Conservation (phyloP, 2,329 filamentous ascomycete species). For the Atkinsonella texensis region DNA sequence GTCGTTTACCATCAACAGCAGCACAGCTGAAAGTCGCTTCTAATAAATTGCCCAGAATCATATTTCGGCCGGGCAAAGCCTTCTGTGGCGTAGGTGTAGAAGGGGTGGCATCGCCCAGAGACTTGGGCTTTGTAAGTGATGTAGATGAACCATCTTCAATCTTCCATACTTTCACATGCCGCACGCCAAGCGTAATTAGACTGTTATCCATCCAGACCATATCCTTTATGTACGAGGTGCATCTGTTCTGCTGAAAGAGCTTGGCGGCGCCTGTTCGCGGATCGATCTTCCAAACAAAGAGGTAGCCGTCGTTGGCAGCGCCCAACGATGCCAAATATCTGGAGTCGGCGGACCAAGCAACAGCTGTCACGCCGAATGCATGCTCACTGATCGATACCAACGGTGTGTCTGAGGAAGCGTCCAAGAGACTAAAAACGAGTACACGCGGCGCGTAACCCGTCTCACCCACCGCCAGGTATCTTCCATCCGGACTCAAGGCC, state of each 20-base stretch:
- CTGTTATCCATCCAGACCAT: conserved; percentile 85
- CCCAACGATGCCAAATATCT: conserved; percentile 82
- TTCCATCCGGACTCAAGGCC: conserved; percentile 75
- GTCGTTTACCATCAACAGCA: conserved; percentile 58
- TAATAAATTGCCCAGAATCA: conserved; percentile 66
- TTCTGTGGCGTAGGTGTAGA: conserved; percentile 30
- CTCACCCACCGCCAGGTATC: conserved; percentile 84
- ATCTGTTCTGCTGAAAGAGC: conserved; percentile 78
- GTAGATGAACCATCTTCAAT: conserved; percentile 52
- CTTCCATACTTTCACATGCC: conserved; percentile 90
- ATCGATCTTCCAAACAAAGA: conserved; percentile 85
- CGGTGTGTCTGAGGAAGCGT: conserved; percentile 68
- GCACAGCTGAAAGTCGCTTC: conserved; percentile 79
- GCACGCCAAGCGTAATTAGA: conserved; percentile 76
- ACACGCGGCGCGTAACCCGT: conserved; percentile 89
- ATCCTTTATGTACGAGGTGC: conserved; percentile 71
- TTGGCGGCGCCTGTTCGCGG: conserved; percentile 68
- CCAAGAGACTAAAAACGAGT: conserved; percentile 75
- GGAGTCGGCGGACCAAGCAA: conserved; percentile 83
- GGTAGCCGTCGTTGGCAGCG: conserved; percentile 79
- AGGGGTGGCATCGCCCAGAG: conserved; percentile 29
- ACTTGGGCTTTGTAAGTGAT: conserved; percentile 53
- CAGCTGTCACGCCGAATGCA: conserved; percentile 73
- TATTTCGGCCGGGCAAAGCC: conserved; percentile 76
- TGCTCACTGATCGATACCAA: conserved; percentile 82